Conservation (phyloP, 345 rosid species). For the Arabidopsis suecica region DNA sequence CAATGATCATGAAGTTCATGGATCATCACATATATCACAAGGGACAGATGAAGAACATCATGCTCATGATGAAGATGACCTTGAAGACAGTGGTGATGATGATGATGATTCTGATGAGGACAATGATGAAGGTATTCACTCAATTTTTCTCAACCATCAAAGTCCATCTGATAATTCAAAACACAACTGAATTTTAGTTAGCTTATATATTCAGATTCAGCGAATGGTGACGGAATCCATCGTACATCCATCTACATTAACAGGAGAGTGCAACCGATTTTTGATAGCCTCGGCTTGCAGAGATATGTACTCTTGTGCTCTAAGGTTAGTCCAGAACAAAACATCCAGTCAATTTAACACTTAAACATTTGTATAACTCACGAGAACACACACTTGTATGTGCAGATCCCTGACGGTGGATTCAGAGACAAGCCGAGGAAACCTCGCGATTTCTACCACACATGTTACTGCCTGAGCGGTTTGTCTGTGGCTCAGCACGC, state of each 20-base stretch:
- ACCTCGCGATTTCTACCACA: conserved; percentile 77
- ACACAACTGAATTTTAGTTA: conserved; percentile 1
- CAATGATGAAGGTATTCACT: conserved; percentile 23
- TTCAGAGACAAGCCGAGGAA: conserved; percentile 90
- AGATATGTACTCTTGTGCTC: conserved; percentile 81
- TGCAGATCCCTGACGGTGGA: conserved; percentile 74
- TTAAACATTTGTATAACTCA: neutral
- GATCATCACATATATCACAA: conserved; percentile 53
- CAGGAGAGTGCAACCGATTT: conserved; percentile 57
- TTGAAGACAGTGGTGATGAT: conserved; percentile 34
- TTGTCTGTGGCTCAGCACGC: conserved; percentile 76
- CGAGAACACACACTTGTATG: conserved; percentile 1
- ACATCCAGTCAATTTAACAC: neutral
- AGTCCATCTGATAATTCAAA: conserved; percentile 2
- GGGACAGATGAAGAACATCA: conserved; percentile 56
- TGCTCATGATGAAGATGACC: conserved; percentile 37
- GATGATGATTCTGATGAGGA: conserved; percentile 41
- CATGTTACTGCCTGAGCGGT: conserved; percentile 95
- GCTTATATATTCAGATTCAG: conserved; percentile 39
- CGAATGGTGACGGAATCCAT: conserved; percentile 36
- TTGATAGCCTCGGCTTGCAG: conserved; percentile 80
- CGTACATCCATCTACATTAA: conserved; percentile 40
- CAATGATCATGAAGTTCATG: conserved; percentile 16
- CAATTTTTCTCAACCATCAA: neutral
- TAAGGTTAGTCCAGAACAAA: conserved; percentile 55